Evolutionary conservation across 148 eudicot genomes (phyloP).

Genomic region (Persicaria tinctoria): DNA sequence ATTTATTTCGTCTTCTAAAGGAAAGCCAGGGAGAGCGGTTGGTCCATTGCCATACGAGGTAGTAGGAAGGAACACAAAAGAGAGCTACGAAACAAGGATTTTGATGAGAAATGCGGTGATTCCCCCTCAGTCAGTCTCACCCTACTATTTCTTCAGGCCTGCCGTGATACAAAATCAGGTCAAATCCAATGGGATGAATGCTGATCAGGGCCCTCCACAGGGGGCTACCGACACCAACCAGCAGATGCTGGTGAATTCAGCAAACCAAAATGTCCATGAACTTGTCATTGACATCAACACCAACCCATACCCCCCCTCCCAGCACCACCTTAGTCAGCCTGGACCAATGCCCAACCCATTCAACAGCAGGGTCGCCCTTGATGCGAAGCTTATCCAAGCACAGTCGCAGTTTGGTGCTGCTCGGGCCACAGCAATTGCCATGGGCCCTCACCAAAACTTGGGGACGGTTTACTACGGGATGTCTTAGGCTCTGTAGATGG

Average conservation of each 20-base stretch:
- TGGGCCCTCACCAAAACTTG: slow-evolving; percentile 3
- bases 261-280: not conserved
- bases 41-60: slow-evolving; percentile 8
- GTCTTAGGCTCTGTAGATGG: slow-evolving; percentile 8
- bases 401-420: slow-evolving; percentile 8
- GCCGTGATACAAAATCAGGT: slow-evolving; percentile 6
- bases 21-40: slow-evolving; percentile 14
- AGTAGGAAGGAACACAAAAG: not conserved
- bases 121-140: slow-evolving; percentile 12
- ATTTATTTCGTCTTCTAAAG: not conserved
- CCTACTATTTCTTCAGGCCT: slow-evolving; percentile 5
- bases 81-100: slow-evolving; percentile 6
- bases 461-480: slow-evolving; percentile 11
- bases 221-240: not conserved
- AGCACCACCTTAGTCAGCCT: not conserved
- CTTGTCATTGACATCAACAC: slow-evolving; percentile 8
- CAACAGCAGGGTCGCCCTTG: slow-evolving; percentile 10
- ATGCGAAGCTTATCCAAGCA: slow-evolving; percentile 8
- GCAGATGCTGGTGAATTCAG: not conserved
- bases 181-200: not conserved
- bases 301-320: not conserved
- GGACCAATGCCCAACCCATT: slow-evolving; percentile 6
- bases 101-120: slow-evolving; percentile 11
- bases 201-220: not conserved
- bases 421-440: not conserved